Conservation (phyloP, 2,329 filamentous ascomycete genomes). For the Elsinoe ampelina region DNA sequence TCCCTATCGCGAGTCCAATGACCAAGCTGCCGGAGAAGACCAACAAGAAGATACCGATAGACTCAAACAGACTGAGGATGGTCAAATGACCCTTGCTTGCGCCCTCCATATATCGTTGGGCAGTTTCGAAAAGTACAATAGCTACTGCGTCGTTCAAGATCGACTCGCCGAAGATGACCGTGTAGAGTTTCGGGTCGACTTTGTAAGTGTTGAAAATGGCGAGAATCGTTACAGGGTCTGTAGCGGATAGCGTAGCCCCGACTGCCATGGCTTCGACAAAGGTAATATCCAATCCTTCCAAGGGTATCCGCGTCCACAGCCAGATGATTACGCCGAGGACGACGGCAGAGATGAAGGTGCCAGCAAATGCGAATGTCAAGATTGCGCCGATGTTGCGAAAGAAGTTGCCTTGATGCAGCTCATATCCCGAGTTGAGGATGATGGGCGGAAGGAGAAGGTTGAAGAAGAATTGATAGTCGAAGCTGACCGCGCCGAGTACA, state of each 20-base stretch:
- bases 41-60: conserved; percentile 85
- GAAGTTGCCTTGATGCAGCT: conserved; percentile 97
- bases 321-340: conserved; percentile 83
- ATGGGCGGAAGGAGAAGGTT: conserved; percentile 97
- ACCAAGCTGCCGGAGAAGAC: conserved; percentile 92
- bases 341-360: conserved; percentile 94
- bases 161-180: conserved; percentile 95
- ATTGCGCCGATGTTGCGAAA: conserved; percentile 98
- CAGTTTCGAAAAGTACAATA: conserved; percentile 97
- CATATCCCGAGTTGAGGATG: conserved; percentile 93
- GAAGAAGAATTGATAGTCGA: conserved; percentile 99
- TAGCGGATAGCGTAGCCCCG: conserved; percentile 90
- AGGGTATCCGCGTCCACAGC: conserved; percentile 76
- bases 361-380: conserved; percentile 92
- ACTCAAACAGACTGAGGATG: conserved; percentile 76
- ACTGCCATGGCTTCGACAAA: conserved; percentile 97
- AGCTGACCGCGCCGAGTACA: conserved; percentile 84
- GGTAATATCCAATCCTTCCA: conserved; percentile 74
- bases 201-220: conserved; percentile 99
- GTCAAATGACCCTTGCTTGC: conserved; percentile 60
- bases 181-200: conserved; percentile 97
- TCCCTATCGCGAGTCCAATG: conserved; percentile 79
- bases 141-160: conserved; percentile 97
- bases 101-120: conserved; percentile 79
- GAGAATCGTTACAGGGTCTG: conserved; percentile 92